Evolutionary conservation across 2,329 filamentous ascomycete species (phyloP).

Genomic region (Pyrenophora seminiperda): DNA sequence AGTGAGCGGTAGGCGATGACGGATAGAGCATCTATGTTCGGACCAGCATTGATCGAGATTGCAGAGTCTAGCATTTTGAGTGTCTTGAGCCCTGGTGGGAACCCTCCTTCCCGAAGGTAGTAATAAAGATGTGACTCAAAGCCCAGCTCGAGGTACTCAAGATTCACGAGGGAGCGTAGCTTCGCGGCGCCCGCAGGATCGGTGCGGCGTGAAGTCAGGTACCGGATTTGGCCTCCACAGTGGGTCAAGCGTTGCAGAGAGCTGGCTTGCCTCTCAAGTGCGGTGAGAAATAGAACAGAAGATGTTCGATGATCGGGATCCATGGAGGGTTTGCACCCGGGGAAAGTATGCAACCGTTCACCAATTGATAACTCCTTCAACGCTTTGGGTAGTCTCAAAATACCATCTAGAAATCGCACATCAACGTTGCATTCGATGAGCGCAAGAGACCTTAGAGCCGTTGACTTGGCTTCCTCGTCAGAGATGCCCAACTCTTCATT

Average conservation of each 20-base stretch:
- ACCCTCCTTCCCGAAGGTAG: slow-evolving; percentile 32
- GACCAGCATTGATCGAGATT: slow-evolving; percentile 25
- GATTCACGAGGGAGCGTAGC: slow-evolving; percentile 30
- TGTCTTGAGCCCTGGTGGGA: slow-evolving; percentile 30
- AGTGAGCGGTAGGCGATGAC: slow-evolving; percentile 22
- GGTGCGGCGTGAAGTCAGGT: slow-evolving; percentile 14
- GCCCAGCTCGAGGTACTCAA: slow-evolving; percentile 38
- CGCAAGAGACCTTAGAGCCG: slow-evolving; percentile 37
- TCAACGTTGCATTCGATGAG: slow-evolving; percentile 48
- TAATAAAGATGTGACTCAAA: slow-evolving; percentile 35
- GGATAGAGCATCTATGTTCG: slow-evolving; percentile 21
- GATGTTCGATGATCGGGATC: slow-evolving; percentile 27
- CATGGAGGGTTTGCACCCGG: slow-evolving; percentile 27
- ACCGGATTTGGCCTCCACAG: slow-evolving; percentile 28
- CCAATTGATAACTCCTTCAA: slow-evolving; percentile 41
- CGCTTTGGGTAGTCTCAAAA: slow-evolving; percentile 41
- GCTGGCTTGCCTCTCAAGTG: slow-evolving; percentile 38
- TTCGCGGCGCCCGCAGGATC: slow-evolving; percentile 24
- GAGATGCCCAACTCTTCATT: slow-evolving; percentile 16
- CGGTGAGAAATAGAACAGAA: slow-evolving; percentile 32
- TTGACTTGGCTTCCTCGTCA: slow-evolving; percentile 28
- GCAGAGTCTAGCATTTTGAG: slow-evolving; percentile 37
- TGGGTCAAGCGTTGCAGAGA: slow-evolving; percentile 40
- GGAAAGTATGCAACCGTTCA: slow-evolving; percentile 40
- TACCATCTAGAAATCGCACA: slow-evolving; percentile 31